Evolutionary conservation across 495 filamentous ascomycete genomes (phyloP).

Genomic region (Amniculicola lignicola): DNA sequence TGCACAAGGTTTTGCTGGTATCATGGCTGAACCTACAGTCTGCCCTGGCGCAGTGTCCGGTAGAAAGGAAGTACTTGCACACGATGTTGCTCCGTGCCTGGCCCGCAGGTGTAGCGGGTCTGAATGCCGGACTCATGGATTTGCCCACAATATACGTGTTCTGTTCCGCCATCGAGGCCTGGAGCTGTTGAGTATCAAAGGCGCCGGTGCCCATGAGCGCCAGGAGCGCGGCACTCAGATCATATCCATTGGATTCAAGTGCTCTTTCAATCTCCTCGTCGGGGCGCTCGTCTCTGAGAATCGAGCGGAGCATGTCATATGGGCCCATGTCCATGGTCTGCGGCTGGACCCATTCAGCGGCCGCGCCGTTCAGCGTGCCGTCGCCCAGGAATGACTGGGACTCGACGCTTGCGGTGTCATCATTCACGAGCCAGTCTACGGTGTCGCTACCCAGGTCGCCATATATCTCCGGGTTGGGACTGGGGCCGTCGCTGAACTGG

Average conservation of each 20-base stretch:
- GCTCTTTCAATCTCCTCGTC: slow-evolving; percentile 93
- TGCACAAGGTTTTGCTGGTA: slow-evolving; percentile 92
- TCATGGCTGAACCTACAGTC: slow-evolving; percentile 98
- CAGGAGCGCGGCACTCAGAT: slow-evolving; percentile 84
- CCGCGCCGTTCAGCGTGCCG: slow-evolving; percentile 68
- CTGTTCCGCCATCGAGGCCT: slow-evolving; percentile 22
- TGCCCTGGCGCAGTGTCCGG: slow-evolving; percentile 85
- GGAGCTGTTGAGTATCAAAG: slow-evolving; percentile 27
- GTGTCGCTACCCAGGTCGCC: slow-evolving; percentile 90
- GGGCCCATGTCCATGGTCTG: slow-evolving; percentile 89
- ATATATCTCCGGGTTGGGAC: slow-evolving; percentile 76
- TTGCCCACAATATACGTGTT: slow-evolving; percentile 75
- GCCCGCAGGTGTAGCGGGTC: slow-evolving; percentile 69
- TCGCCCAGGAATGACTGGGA: slow-evolving; percentile 61
- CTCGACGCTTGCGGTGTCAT: slow-evolving; percentile 70
- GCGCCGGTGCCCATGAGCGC: slow-evolving; percentile 68
- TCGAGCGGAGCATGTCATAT: slow-evolving; percentile 95
- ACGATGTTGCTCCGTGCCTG: slow-evolving; percentile 72
- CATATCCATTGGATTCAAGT: slow-evolving; percentile 84
- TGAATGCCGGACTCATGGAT: slow-evolving; percentile 74
- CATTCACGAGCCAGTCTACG: slow-evolving; percentile 93
- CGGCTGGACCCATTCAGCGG: slow-evolving; percentile 73
- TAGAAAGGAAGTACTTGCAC: slow-evolving; percentile 93
- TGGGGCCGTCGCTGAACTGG: slow-evolving; percentile 74
- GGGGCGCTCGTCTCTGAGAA: slow-evolving; percentile 80